Conservation (phyloP, 2,329 filamentous ascomycete genomes). For the Colletotrichum aenigma region DNA sequence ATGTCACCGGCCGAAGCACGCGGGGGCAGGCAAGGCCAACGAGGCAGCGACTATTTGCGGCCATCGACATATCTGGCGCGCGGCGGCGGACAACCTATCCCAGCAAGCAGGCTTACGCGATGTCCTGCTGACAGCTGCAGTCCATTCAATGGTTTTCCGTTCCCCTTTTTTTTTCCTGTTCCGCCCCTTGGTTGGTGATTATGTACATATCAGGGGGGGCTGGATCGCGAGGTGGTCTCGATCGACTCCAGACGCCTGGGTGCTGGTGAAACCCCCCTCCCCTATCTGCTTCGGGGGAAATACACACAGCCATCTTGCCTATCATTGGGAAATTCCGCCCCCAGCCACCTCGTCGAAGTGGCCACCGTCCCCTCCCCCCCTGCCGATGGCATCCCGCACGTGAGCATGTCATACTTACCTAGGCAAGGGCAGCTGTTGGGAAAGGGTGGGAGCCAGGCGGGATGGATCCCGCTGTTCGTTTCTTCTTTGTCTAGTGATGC, state of each 20-base stretch:
- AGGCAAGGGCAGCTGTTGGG: not conserved
- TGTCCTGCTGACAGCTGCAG: not conserved
- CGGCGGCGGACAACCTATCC: not conserved
- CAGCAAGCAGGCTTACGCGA: not conserved
- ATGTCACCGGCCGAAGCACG: not conserved
- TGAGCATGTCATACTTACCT: not conserved
- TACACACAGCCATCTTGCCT: not conserved
- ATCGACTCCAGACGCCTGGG: conserved; percentile 17
- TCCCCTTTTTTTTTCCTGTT: not conserved
- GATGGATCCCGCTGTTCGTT: not conserved
- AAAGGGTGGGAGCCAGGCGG: not conserved
- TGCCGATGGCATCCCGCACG: not conserved
- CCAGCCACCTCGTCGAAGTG: not conserved
- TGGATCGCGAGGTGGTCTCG: conserved; percentile 11
- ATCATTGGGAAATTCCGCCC: not conserved
- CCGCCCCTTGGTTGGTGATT: not conserved
- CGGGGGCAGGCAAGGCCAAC: not conserved
- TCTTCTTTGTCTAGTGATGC: not conserved
- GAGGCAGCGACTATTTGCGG: not conserved
- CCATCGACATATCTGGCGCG: not conserved
- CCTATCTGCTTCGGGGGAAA: not conserved
- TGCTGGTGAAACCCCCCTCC: not conserved
- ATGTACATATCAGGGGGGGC: conserved; percentile 1
- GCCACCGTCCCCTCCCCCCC: not conserved
- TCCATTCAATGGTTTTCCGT: not conserved